Evolutionary conservation across 495 filamentous ascomycete genomes (phyloP), one percentile per base, ranked within the genome.

Genomic region (Lasiosphaeria hispida): DNA sequence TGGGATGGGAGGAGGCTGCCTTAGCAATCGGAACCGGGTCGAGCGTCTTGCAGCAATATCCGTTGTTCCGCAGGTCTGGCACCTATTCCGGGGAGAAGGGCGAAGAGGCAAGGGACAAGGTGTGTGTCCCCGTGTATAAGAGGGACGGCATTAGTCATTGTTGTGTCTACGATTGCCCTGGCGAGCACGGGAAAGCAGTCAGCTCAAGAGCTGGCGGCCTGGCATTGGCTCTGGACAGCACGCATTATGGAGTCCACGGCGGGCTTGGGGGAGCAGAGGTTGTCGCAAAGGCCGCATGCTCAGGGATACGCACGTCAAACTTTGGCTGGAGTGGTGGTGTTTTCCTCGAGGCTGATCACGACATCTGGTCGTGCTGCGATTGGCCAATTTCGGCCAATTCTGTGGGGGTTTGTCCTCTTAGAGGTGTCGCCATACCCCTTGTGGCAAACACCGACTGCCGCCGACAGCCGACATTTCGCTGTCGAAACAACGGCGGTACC

Each of bases 301-400:
- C 40, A 53, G 35, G 50, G 62, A 61, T 60, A 43, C 19, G 43
- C 45, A 54, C 50, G 59, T 49, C 60, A 60, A 66, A 48, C 59
- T 52, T 63, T 63, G 47, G 54, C 53, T 38, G 37, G 58, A 62
- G 63, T 63, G 66, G 65, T 70, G 67, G 65, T 72, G 69, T 68
- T 70, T 67, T 67, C 60, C 43, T 10, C 41, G 53, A 63, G 58
- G 56, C 59, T 61, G 66, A 71, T 71, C 66, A 69, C 68, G 68
- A 69, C 68, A 71, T 71, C 68, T 62, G 38, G 63, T 17, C 37
- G 37, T 39, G 3, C 38, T 69, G 1, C 62, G 51, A 71, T 71
- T 71, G 68, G 68, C 23, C 68, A 60, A 63, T 59, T 5, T 3
- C 5, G 33, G 19, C 39, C 3, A 23, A 19, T 54, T 61, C 58